Evolutionary conservation across 2,329 filamentous ascomycete genomes (phyloP).

Genomic region (Gremmenia infestans): DNA sequence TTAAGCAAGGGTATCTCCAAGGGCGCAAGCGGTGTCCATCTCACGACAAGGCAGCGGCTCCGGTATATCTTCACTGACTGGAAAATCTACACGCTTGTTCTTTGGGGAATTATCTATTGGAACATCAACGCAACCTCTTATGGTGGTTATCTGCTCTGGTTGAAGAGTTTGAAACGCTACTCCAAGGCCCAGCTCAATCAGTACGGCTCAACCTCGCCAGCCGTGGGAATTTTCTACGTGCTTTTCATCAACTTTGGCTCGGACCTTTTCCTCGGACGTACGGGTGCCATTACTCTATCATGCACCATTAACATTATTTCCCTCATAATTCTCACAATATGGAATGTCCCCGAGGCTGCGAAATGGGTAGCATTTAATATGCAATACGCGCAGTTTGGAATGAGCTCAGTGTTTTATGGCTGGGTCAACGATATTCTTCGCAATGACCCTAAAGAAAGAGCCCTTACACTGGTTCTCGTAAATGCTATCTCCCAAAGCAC

Average conservation of each 20-base stretch:
- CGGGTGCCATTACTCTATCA: slow-evolving; percentile 50
- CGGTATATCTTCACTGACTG: slow-evolving; percentile 37
- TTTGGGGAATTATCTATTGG: slow-evolving; percentile 53
- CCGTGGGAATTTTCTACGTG: slow-evolving; percentile 51
- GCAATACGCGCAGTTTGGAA: slow-evolving; percentile 38
- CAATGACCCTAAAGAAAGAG: slow-evolving; percentile 35
- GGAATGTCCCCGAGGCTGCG: slow-evolving; percentile 50
- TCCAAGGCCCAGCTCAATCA: slow-evolving; percentile 44
- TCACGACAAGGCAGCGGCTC: slow-evolving; percentile 39
- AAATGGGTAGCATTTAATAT: slow-evolving; percentile 49
- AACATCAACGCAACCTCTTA: slow-evolving; percentile 45
- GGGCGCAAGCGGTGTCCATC: slow-evolving; percentile 43
- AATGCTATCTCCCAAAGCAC: slow-evolving; percentile 42
- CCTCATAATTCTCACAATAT: slow-evolving; percentile 48
- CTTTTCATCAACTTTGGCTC: slow-evolving; percentile 50
- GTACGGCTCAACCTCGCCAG: slow-evolving; percentile 47
- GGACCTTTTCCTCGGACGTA: slow-evolving; percentile 47
- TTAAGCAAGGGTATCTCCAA: slow-evolving; percentile 44
- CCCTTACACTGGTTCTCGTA: slow-evolving; percentile 38
- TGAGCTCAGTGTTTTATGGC: slow-evolving; percentile 43
- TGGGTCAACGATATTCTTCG: slow-evolving; percentile 42
- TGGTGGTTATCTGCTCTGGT: slow-evolving; percentile 51
- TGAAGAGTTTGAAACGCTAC: slow-evolving; percentile 49
- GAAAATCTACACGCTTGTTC: slow-evolving; percentile 46
- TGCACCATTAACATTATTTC: slow-evolving; percentile 47